phyloP scores from a whole-genome alignment of 1,284 basidiomycete genomes.

The Microstroma glucosiphilum region DNA sequence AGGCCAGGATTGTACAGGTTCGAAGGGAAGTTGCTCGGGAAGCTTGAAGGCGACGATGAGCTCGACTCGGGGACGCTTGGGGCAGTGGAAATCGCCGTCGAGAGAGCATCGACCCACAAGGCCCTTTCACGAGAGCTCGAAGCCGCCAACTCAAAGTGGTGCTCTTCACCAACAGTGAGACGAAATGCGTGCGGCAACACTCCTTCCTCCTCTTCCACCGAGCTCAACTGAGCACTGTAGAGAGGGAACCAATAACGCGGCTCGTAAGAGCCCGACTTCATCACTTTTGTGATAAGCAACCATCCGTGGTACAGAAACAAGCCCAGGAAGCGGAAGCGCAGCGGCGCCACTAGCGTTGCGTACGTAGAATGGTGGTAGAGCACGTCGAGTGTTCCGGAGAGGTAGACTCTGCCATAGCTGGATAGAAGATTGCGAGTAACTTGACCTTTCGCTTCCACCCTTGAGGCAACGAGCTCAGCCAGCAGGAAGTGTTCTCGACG shows the following conservation, averaged over 20 bases:
- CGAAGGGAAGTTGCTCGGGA: conserved; percentile 32
- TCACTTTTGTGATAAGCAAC: conserved; percentile 44
- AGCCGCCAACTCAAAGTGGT: conserved; percentile 47
- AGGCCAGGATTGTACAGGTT: conserved; percentile 18
- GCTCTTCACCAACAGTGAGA: conserved; percentile 30
- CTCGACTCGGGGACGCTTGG: background rate
- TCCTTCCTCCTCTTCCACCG: background rate
- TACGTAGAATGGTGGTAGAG: conserved; percentile 38
- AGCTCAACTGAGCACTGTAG: conserved; percentile 13
- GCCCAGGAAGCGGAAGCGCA: conserved; percentile 47
- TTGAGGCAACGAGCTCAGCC: conserved; percentile 36
- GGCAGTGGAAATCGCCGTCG: conserved; percentile 26
- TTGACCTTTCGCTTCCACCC: conserved; percentile 34
- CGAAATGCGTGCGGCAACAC: conserved; percentile 41
- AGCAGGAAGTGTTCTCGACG: conserved; percentile 38
- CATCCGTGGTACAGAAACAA: conserved; percentile 42
- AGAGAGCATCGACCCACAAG: conserved; percentile 40
- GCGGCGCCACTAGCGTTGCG: conserved; percentile 36
- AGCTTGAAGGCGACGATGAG: conserved; percentile 19
- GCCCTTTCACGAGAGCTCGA: conserved; percentile 37
- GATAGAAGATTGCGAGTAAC: conserved; percentile 27
- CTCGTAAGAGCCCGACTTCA: conserved; percentile 39
- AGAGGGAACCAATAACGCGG: conserved; percentile 48
- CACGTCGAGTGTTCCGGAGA: conserved; percentile 46
- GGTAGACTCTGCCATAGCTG: conserved; percentile 37